Conservation (phyloP, 306 rosid species). For the Hippophae tibetana region DNA sequence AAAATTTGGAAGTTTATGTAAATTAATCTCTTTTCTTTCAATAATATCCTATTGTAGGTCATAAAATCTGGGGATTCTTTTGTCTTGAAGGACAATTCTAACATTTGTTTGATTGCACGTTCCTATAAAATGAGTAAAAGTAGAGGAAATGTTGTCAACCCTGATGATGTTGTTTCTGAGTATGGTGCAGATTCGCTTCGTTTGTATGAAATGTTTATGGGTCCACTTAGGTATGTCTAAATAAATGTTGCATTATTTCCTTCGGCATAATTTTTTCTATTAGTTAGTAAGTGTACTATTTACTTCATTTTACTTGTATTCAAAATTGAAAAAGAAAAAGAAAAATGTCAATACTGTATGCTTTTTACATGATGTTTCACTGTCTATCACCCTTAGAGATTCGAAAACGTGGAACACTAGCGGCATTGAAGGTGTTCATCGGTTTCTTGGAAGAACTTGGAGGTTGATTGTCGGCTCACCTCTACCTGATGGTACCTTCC, state of each 20-base stretch:
- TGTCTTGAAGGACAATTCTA: slow-evolving; percentile 77
- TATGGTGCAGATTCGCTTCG: slow-evolving; percentile 98
- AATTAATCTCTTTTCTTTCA: not conserved
- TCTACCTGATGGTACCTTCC: slow-evolving; percentile 64
- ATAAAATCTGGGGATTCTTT: slow-evolving; percentile 71
- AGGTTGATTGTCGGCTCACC: slow-evolving; percentile 81
- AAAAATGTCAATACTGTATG: not conserved
- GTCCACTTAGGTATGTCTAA: slow-evolving; percentile 70
- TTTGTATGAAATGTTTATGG: slow-evolving; percentile 98
- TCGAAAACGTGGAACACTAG: slow-evolving; percentile 87
- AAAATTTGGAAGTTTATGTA: not conserved
- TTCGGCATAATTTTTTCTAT: slow-evolving; percentile 7
- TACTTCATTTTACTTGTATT: not conserved
- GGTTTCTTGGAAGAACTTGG: slow-evolving; percentile 95
- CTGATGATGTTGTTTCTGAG: slow-evolving; percentile 84
- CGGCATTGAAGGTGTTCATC: slow-evolving; percentile 90
- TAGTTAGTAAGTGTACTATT: not conserved
- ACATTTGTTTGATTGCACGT: slow-evolving; percentile 62
- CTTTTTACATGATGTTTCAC: slow-evolving; percentile 10
- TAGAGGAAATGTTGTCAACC: slow-evolving; percentile 92
- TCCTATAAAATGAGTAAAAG: slow-evolving; percentile 97
- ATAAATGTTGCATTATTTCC: slow-evolving; percentile 8
- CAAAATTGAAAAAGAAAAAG: not conserved
- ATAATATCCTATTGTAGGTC: slow-evolving; percentile 36
- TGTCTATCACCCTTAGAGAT: slow-evolving; percentile 42